phyloP scores from a whole-genome alignment of 441 rosid genomes.

The Euphorbia corollata region DNA sequence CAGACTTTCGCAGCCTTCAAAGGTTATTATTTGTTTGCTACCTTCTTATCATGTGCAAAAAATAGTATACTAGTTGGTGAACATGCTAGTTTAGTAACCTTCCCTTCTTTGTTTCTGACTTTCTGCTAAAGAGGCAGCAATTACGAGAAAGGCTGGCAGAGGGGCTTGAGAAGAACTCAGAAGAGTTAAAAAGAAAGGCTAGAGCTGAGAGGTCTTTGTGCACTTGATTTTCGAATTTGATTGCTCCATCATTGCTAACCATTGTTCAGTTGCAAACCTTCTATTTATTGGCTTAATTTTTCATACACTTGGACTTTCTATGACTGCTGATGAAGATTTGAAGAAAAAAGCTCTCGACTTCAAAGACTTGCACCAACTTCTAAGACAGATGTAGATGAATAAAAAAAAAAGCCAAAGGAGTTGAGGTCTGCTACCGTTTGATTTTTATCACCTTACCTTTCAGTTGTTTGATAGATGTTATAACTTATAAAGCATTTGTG shows the following conservation, averaged over 20 bases:
- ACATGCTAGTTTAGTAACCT: too few species aligned
- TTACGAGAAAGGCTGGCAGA: too few species aligned
- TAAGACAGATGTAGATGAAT: conserved; percentile 47
- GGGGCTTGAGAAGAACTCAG: too few species aligned
- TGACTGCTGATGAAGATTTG: conserved; percentile 45
- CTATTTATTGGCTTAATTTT: neutral
- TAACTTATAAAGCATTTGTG: too few species aligned
- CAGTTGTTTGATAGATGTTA: neutral
- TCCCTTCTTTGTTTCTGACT: too few species aligned
- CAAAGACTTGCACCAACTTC: conserved; percentile 41
- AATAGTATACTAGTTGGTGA: too few species aligned
- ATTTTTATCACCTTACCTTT: neutral
- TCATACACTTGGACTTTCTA: conserved; percentile 65
- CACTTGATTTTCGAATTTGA: conserved; percentile 9
- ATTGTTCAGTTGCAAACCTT: neutral
- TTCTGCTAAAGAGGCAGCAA: too few species aligned
- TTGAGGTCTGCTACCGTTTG: conserved; percentile 52
- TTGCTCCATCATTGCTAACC: conserved; percentile 4
- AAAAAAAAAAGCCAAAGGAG: too few species aligned
- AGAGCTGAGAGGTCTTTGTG: conserved; percentile 73
- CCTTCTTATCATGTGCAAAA: too few species aligned
- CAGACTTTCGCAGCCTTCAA: too few species aligned
- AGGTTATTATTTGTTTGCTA: too few species aligned
- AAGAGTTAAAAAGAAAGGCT: conserved; percentile 80
- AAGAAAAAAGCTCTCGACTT: conserved; percentile 85